Evolutionary conservation across 1,284 basidiomycete genomes (phyloP), one percentile per base, ranked within the genome.

Genomic region (Hemileia vastatrix): DNA sequence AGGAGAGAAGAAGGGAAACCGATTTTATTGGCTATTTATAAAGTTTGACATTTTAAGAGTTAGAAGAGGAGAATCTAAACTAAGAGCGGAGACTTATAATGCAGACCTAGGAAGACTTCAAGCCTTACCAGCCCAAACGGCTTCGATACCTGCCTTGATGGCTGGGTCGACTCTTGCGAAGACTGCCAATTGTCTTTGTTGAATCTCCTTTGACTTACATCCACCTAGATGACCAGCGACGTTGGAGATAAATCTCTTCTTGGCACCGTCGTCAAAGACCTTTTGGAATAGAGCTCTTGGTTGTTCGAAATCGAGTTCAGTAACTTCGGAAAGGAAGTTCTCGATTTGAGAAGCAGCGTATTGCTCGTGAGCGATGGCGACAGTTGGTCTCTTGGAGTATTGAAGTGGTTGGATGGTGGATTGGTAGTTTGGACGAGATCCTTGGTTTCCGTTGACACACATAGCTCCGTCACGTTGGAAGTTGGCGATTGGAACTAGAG

Each of bases 391-490:
- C 45, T 57, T 23, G 48, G 33, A 52, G 64, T 61, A 18, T 63
- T 50, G 33, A 70, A 55, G 24, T 33, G 65, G 60, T 59, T 63
- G 24, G 71, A 90, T 82, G 57, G 81, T 82, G 74, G 86, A 87
- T 77, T 86, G 83, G 80, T 94, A 95, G 80, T 88, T 90, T 65
- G 90, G 87, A 47, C 89, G 83, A 58, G 79, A 75, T 64, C 90
- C 91, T 77, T 93, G 90, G 74, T 85, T 90, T 66, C 83, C 77
- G 48, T 66, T 66, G 27, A 63, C 63, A 9, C 54, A 66, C 67
- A 60, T 70, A 67, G 65, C 58, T 6, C 80, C 80, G 63, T 80
- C 79, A 31, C 80, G 76, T 72, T 80, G 90, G 86, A 93, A 94
- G 83, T 92, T 93, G 63, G 83, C 83, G 68, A 71, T 75, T 3